A percentile compares a stretch with the other conserved stretches of the same genome.
Evolutionary conservation across 768 basidiomycete genomes (phyloP).

Genomic region (Leucocoprinus sp.): DNA sequence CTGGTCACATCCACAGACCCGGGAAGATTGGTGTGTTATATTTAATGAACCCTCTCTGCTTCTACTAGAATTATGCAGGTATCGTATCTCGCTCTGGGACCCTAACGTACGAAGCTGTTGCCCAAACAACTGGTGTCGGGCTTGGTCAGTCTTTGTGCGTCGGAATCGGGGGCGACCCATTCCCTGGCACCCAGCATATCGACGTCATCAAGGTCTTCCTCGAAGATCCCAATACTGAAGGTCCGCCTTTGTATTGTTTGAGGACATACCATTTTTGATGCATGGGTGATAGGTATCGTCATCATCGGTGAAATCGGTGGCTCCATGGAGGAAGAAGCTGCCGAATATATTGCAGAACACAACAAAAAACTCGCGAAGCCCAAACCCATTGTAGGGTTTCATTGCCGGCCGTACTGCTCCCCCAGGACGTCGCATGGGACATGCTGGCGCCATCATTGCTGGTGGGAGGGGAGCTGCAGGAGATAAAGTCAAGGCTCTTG

Average conservation of each 20-base stretch:
- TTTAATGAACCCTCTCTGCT: background rate
- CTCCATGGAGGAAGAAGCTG: slow-evolving; percentile 98
- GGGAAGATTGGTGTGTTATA: slow-evolving; percentile 78
- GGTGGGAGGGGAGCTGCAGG: slow-evolving; percentile 96
- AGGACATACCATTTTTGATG: background rate
- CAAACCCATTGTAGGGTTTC: slow-evolving; percentile 96
- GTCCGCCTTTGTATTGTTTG: slow-evolving; percentile 27
- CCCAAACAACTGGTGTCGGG: slow-evolving; percentile 91
- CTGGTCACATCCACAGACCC: slow-evolving; percentile 94
- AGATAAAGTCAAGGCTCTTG: slow-evolving; percentile 89
- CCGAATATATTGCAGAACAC: slow-evolving; percentile 87
- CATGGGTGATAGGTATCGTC: slow-evolving; percentile 64
- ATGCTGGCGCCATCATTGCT: slow-evolving; percentile 96
- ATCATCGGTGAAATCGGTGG: slow-evolving; percentile 99
- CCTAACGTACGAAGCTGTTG: slow-evolving; percentile 97
- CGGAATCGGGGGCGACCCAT: slow-evolving; percentile 96
- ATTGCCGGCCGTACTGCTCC: slow-evolving; percentile 98
- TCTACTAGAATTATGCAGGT: slow-evolving; percentile 32
- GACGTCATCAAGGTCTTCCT: slow-evolving; percentile 97
- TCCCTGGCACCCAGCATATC: slow-evolving; percentile 92
- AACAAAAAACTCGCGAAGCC: slow-evolving; percentile 82
- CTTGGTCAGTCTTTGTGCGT: slow-evolving; percentile 95
- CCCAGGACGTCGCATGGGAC: slow-evolving; percentile 96
- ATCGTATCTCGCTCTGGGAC: slow-evolving; percentile 95
- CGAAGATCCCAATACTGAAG: slow-evolving; percentile 89